Evolutionary conservation across 768 basidiomycete genomes (phyloP), one percentile per base, ranked within the genome.

Genomic region (Boletus vinaceobasis): DNA sequence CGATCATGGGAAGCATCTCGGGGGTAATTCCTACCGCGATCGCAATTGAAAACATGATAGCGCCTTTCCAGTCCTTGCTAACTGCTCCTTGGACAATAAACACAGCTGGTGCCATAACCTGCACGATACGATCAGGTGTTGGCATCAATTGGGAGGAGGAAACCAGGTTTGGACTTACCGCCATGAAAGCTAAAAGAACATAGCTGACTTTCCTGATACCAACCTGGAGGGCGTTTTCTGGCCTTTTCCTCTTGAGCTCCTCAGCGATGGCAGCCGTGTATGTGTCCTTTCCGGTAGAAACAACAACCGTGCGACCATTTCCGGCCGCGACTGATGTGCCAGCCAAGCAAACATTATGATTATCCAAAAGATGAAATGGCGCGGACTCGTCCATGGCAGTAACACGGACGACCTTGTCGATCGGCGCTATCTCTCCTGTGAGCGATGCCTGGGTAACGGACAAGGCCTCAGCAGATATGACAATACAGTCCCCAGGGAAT

Each of bases 181-280:
- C 60, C 68, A 70, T 70, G 50, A 70, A 70, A 48, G 17, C 64
- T 53, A 71, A 42, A 27, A 72, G 60, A 19, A 70, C 64, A 14
- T 72, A 71, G 29, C 70, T 64, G 27, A 74, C 66, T 52, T 72
- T 62, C 54, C 55, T 73, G 19, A 72, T 74, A 31, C 69, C 66
- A 8, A 54, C 49, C 51, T 72, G 72, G 43, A 73, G 64, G 9
- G 72, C 50, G 4, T 73, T 74, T 26, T 73, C 66, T 6, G 71
- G 71, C 19, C 69, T 53, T 37, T 59, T 67, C 57, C 31, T 68
- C 17, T 64, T 65, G 32, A 72, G 69, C 48, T 74, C 71, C 32
- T 66, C 64, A 5, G 71, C 67, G 23, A 72, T 72, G 27, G 71
- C 57, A 47, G 71, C 72, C 70, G 71, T 63, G 55, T 74, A 72